A percentile compares a stretch with the other conserved stretches of the same genome.
Evolutionary conservation across 805 yeast genomes (phyloP).

Genomic region (Yamadazyma nakazawae): DNA sequence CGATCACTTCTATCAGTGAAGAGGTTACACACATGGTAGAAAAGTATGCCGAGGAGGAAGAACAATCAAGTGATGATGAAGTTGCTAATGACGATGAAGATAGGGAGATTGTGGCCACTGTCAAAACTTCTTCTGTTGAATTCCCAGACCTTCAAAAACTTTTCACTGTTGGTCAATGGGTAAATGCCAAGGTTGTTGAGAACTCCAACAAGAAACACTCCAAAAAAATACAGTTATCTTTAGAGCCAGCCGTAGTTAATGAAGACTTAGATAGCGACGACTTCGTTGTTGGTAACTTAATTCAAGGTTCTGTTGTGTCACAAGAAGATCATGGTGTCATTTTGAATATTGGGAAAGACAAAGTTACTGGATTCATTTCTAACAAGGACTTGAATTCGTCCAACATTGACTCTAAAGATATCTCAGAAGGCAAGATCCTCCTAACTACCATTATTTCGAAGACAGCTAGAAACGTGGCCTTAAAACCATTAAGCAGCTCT

Average conservation of each 20-base stretch:
- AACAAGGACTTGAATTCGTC: constrained; percentile 54
- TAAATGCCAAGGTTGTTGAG: constrained; percentile 73
- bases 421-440: constrained; percentile 65
- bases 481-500: constrained; percentile 43
- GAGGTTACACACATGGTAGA: constrained; percentile 58
- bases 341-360: constrained; percentile 61
- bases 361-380: constrained; percentile 68
- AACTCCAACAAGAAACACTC: constrained; percentile 37
- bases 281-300: constrained; percentile 52
- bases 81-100: constrained; percentile 34
- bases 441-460: constrained; percentile 52
- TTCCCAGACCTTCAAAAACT: constrained; percentile 54
- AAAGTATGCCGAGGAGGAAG: constrained; percentile 46
- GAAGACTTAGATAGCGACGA: constrained; percentile 60
- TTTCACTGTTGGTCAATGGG: constrained; percentile 78
- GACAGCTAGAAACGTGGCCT: constrained; percentile 54
- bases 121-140: constrained; percentile 21
- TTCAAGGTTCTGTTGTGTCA: constrained; percentile 77
- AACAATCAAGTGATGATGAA: constrained; percentile 31
- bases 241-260: constrained; percentile 76
- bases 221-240: constrained; percentile 64
- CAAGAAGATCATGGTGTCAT: constrained; percentile 92
- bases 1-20: constrained; percentile 68
- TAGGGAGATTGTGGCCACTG: constrained; percentile 21
- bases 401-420: constrained; percentile 21